phyloP scores from a whole-genome alignment of 2,329 filamentous ascomycete genomes.

The Periglandula ipomoeae region DNA sequence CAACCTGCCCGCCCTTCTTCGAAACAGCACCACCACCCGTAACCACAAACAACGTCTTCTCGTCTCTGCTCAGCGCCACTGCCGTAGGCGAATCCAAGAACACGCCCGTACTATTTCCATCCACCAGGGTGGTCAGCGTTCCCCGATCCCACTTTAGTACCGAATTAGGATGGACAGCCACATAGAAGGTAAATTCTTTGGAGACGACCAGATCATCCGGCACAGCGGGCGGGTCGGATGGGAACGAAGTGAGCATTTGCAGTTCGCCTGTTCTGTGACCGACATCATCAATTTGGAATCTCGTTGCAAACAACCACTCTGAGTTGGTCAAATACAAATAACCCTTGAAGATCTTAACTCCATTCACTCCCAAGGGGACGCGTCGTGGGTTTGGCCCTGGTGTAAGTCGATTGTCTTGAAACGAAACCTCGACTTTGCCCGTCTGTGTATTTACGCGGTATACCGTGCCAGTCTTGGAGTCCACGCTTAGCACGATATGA shows the following conservation, averaged over 20 bases:
- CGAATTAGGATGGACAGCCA: constrained; percentile 7
- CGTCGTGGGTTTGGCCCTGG: neutral
- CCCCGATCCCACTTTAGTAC: neutral
- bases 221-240: neutral
- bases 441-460: constrained; percentile 11
- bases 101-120: neutral
- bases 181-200: constrained; percentile 9
- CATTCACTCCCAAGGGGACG: constrained; percentile 14
- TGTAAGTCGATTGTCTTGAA: constrained; percentile 9
- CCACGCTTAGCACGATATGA: constrained; percentile 13
- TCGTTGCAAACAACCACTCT: constrained; percentile 7
- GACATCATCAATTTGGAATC: constrained; percentile 6
- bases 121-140: constrained; percentile 4
- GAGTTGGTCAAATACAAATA: constrained; percentile 16
- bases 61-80: constrained; percentile 9
- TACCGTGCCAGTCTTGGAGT: constrained; percentile 12
- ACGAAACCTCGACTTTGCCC: constrained; percentile 9
- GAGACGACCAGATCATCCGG: constrained; percentile 12
- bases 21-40: constrained; percentile 6
- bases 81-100: constrained; percentile 9
- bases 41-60: constrained; percentile 11
- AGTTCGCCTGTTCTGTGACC: constrained; percentile 6
- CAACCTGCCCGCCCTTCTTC: constrained; percentile 8
- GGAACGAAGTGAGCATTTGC: constrained; percentile 7
- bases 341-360: constrained; percentile 9